Percentiles rank a stretch among this genome's conserved stretches.
phyloP scores from a whole-genome alignment of 768 basidiomycete species.

The Tephrocybe sp. region DNA sequence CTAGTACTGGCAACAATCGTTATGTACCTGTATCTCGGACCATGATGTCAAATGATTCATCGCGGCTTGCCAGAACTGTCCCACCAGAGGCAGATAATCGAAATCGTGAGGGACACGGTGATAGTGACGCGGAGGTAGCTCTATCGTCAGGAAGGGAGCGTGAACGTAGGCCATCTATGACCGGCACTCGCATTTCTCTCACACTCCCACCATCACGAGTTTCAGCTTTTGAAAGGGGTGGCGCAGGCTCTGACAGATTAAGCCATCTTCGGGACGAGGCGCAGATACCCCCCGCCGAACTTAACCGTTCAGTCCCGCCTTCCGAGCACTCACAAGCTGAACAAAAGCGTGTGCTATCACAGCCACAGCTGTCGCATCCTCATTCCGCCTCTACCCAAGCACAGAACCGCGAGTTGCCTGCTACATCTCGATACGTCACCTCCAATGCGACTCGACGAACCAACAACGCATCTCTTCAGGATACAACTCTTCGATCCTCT shows the following conservation, averaged over 20 bases:
- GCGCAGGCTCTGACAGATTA: not conserved
- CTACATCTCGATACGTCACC: not conserved
- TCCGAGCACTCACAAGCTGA: not conserved
- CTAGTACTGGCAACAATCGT: slow-evolving; percentile 11
- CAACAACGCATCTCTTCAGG: not conserved
- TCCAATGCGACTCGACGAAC: not conserved
- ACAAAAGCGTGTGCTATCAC: not conserved
- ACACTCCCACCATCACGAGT: not conserved
- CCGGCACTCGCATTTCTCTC: slow-evolving; percentile 9
- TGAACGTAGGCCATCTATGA: slow-evolving; percentile 14
- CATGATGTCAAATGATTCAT: slow-evolving; percentile 8
- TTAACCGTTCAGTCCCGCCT: slow-evolving; percentile 2
- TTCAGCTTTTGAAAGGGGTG: slow-evolving; percentile 2
- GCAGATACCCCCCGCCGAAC: not conserved
- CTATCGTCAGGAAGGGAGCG: slow-evolving; percentile 4
- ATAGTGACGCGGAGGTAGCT: slow-evolving; percentile 6
- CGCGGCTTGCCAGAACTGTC: not conserved
- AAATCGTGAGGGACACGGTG: slow-evolving; percentile 8
- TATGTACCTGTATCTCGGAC: slow-evolving; percentile 21
- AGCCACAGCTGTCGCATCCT: slow-evolving; percentile 1
- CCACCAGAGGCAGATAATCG: slow-evolving; percentile 4
- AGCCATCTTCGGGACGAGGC: not conserved
- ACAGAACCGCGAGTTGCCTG: not conserved
- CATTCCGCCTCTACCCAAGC: not conserved
- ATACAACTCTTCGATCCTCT: not conserved